Evolutionary conservation across 202 grass and related monocot genomes (phyloP), one percentile per base, ranked within the genome.

Genomic region (Bolboschoenoplectus hybrid): DNA sequence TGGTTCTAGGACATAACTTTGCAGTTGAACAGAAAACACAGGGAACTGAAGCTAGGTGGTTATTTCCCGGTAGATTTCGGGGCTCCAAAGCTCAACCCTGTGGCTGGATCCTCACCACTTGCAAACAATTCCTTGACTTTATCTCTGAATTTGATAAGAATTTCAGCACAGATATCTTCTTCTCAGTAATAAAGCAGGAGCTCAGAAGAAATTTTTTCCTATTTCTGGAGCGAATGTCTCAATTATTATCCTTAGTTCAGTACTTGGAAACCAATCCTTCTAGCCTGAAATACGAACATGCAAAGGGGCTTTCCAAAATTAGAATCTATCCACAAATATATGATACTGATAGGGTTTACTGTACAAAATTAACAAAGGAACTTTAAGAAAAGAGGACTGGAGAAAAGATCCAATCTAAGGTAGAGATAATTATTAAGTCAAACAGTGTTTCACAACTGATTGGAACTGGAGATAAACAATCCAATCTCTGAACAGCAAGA

Each of bases 401-500:
- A 52, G 60, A 55, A 84, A 83, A 84, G 82, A 69, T 41, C 46
- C 64, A 55, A 84, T 84, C 82, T 71, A 56, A 56, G 16, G 65
- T 58, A 66, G 43, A 20, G 34, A 84, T 16, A 71, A 66, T 3
- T 69, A 11, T 57, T 57, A 16, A 35, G 66, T 57, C 82, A 84
- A 58, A 71, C 82, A 58, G 26, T 9, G 81, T 70, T 51, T n/a
- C 6, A 3, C 14, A 14, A 65, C 6, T 53, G 51, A 69, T 83
- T 83, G 26, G 5, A 83, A 36, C 40, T 67, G 52, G 63, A 84
- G 81, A 17, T 83, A 10, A 38, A 84, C 13, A 84, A 56, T 70
- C 46, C 65, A 78, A 17, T 11, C 63, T 57, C 2, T 56, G 49
- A 70, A 10, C 14, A 55, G 43, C 68, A 55, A 56, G 1, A 26